Base-by-base conservation (phyloP, 345 rosid genomes). In the Salix dunnii region DNA sequence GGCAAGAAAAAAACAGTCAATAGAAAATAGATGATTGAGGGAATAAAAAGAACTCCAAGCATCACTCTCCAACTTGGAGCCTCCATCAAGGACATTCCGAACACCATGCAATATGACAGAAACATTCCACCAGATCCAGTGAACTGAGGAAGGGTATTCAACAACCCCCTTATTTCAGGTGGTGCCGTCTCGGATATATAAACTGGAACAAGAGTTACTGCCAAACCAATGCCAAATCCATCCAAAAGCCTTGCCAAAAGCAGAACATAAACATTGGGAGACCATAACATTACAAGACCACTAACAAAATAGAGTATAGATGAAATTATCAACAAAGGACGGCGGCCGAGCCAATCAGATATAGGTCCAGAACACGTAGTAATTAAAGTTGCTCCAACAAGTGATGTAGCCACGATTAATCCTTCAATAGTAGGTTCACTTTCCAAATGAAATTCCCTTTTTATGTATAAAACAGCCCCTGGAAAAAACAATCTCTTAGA, bases 131-230 rank as follows among this genome's bases (percentile, higher is more conserved):
- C 94, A 61, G 94, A 91, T 53, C 99, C 99, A 3, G 91, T 86
- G 79, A 94, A 94, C 83, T 96, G 99, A 1, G 99, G 99, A 72
- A 96, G 95, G 63, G 97, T 96, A 81, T 92, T 93, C 86, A 94
- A 81, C 16, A 79, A 79, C 13, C 98, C 98, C 80, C 98, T 87
- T 21, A 91, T 96, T 82, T 96, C 99, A 7, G 99, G 92, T 13
- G 97, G 98, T n/a, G 99, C 92, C 27, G 94, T 91, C 88, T 96
- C 99, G 0, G 98, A 96, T 82, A 96, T 90, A 70, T 96, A 96
- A 67, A 96, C 88, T 25, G 99, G 99, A 65, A 90, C 92, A 64
- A 96, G 89, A 18, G 98, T 96, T 38, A 94, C 95, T 11, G 90
- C 92, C 86, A 96, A 73, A 73, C 99, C 98, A 64, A 96, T 89